Base-by-base conservation (phyloP, 192 early-diverging fungal genomes). In the Backusella westeae region DNA sequence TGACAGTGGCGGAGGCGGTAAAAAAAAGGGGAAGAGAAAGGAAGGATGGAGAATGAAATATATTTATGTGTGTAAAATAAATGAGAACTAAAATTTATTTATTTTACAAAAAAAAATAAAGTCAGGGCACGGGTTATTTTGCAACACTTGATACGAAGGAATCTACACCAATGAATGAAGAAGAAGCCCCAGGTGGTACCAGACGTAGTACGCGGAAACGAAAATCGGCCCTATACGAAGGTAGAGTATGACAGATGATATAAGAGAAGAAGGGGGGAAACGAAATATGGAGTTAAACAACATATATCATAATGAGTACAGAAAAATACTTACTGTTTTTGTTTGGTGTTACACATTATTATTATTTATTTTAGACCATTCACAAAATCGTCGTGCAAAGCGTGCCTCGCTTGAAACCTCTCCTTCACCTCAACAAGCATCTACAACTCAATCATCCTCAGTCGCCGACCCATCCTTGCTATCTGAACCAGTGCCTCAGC, bases 121-220 rank as follows among this genome's bases (percentile, higher is more conserved):
- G 74, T 3, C 39, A 19, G 15, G 52, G 74, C 23, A 67, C 41
- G 34, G 74, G 74, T 15, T 75, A 34, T 44, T 75, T 75, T 65
- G 41, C 56, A 32, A 65, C 74, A 65, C 72, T 41, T 38, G 72
- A 65, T 39, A 74, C 38, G 21, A 46, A 75, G n/a, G 74, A 75
- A 44, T 41, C 26, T 34, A 44, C 63, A 71, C 70, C 70, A 71
- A 71, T 71, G 9, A 29, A 4, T 39, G 41, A 67, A 46, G 65
- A 66, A 34, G 59, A 75, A 15, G 59, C 34, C 29, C 29, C 14
- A 67, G 52, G 59, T 44, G 56, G 59, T 46, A 67, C 59, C 29
- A 75, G 74, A 34, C 56, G 74, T 44, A 75, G 74, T 67, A 75
- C 74, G 29, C 59, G 74, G 36, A 75, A 75, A 65, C 36, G 74